Evolutionary conservation across 2,329 filamentous ascomycete species (phyloP), one percentile per base, ranked within the genome.

Genomic region (Coccinonectria pachysandricola): DNA sequence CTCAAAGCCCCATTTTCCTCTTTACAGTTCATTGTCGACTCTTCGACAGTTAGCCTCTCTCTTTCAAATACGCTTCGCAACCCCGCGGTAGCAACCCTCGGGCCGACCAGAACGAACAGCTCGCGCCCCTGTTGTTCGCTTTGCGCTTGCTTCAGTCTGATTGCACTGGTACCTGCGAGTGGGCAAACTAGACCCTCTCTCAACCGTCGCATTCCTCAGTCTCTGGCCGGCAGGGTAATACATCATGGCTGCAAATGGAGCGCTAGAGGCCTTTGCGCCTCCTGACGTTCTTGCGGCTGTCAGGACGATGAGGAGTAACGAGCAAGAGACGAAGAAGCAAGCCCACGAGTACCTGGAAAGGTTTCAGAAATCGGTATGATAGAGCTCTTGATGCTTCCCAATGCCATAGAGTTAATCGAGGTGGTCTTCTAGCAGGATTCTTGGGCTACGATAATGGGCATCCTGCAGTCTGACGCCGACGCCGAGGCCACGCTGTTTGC

Each of bases 351-450:
- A 79, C 54, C 68, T 98, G 34, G 83, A 93, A 60, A 78, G 75
- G 45, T 98, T 96, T 60, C 91, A 98, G 71, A 98, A 98, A 74
- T 96, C 91, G 56, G 88, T 94, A 59, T 30, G 57, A 47, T 9
- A n/a, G 15, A 21, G 10, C 21, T 24, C 15, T 8, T n/a, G n/a
- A n/a, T n/a, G n/a, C n/a, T n/a, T n/a, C n/a, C n/a, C n/a, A n/a
- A n/a, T n/a, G n/a, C n/a, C n/a, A n/a, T n/a, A n/a, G n/a, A n/a
- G n/a, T n/a, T n/a, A n/a, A n/a, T n/a, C 17, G 15, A 12, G 19
- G 2, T 12, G n/a, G 21, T 15, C 20, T n/a, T 39, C 28, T 52
- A 94, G 85, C 69, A 82, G 50, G 83, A 85, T 53, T 91, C 91
- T 43, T 98, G 91, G 91, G 79, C 78, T 22, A 79, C 80, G 23